These are phyloP conservation scores for Cryomyces minteri DNA, from an alignment of 495 filamentous ascomycete species.

Conservation along the genomic window DNA sequence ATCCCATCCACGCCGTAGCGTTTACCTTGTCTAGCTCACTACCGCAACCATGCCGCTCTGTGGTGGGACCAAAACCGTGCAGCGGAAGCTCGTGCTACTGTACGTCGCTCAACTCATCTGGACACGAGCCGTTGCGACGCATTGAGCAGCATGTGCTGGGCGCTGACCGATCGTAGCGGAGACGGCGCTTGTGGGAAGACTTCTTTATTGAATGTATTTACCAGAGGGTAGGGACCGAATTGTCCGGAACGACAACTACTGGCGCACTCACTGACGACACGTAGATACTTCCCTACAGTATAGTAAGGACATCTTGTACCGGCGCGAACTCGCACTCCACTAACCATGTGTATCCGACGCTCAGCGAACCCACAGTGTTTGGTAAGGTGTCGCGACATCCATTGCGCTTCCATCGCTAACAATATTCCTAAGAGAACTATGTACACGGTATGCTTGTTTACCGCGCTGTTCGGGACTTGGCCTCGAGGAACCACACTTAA, in stretches of 20 bases:
- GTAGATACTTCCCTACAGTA: conserved; percentile 90
- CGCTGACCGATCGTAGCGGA: conserved; percentile 36
- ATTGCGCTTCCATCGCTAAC: not conserved
- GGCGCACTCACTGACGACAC: not conserved
- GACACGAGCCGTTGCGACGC: not conserved
- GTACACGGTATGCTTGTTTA: conserved; percentile 58
- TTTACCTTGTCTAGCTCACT: not conserved
- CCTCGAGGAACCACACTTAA: conserved; percentile 2
- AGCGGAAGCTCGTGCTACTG: conserved; percentile 96
- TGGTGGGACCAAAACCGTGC: conserved; percentile 58
- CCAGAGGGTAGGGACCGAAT: conserved; percentile 54
- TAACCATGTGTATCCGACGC: conserved; percentile 12
- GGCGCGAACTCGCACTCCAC: not conserved
- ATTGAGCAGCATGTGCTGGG: not conserved
- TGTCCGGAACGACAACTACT: not conserved
- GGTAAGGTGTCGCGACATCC: conserved; percentile 24
- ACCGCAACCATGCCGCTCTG: conserved; percentile 33
- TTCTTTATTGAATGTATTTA: conserved; percentile 93
- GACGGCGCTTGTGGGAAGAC: conserved; percentile 98
- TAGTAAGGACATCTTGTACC: conserved; percentile 37
- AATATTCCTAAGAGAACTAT: conserved; percentile 58
- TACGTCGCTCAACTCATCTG: conserved; percentile 28
- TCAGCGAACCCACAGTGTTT: conserved; percentile 87
- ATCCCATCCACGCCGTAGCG: no score
- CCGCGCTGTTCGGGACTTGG: not conserved